These are phyloP conservation scores for Colletotrichum sp. DNA, from an alignment of 2,329 filamentous ascomycete species.

Conservation along the genomic window DNA sequence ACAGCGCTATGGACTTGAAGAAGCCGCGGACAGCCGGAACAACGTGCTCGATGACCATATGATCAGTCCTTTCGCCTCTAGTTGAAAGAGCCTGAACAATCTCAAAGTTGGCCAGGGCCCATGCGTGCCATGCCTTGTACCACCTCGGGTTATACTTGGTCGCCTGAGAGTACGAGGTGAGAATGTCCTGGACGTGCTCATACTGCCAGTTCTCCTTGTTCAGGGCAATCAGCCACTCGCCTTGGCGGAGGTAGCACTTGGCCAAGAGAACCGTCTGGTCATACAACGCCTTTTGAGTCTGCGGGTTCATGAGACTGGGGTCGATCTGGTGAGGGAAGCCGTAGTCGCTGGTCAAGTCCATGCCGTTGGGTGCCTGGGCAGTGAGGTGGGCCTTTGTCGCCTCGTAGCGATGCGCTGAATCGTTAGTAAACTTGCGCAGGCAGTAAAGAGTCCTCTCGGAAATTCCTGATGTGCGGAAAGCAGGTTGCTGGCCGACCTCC, in stretches of 20 bases:
- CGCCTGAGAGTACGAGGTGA: slow-evolving; percentile 89
- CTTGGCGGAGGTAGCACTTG: slow-evolving; percentile 94
- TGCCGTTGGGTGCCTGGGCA: slow-evolving; percentile 50
- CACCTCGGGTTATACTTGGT: slow-evolving; percentile 93
- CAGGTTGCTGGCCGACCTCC: slow-evolving; percentile 75
- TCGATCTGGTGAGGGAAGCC: slow-evolving; percentile 55
- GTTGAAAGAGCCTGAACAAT: slow-evolving; percentile 85
- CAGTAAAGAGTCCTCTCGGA: slow-evolving; percentile 64
- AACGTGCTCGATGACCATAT: slow-evolving; percentile 83
- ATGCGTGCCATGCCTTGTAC: slow-evolving; percentile 99
- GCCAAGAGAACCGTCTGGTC: slow-evolving; percentile 78
- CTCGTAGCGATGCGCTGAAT: slow-evolving; percentile 61
- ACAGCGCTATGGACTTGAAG: slow-evolving; percentile 95
- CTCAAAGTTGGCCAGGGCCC: slow-evolving; percentile 98
- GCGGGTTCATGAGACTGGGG: slow-evolving; percentile 49
- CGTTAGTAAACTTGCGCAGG: slow-evolving; percentile 65
- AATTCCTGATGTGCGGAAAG: slow-evolving; percentile 44
- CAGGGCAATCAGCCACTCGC: slow-evolving; percentile 90
- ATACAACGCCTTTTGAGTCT: slow-evolving; percentile 57
- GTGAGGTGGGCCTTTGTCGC: slow-evolving; percentile 56
- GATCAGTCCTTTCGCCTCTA: slow-evolving; percentile 57
- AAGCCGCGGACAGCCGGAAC: slow-evolving; percentile 95
- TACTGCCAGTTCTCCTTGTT: slow-evolving; percentile 90
- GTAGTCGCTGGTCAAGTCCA: slow-evolving; percentile 51
- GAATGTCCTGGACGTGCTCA: slow-evolving; percentile 84